Evolutionary conservation across 2,329 filamentous ascomycete genomes (phyloP).

Genomic region (Incumbomyces lentus): DNA sequence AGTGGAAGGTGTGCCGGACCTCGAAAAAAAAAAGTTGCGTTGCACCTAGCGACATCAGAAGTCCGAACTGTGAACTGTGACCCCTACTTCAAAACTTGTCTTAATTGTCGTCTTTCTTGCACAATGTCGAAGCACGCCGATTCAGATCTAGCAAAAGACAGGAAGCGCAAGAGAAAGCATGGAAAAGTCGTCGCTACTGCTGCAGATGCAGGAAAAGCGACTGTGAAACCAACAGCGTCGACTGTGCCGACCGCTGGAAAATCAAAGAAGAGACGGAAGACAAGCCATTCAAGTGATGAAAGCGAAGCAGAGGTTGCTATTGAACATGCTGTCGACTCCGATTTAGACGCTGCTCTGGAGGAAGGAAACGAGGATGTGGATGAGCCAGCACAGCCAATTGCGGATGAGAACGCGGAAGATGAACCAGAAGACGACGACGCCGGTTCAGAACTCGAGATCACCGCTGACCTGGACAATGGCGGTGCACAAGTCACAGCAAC

Average conservation of each 20-base stretch:
- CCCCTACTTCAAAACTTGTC: background rate
- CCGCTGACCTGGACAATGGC: slow-evolving; percentile 21
- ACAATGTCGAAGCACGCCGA: slow-evolving; percentile 5
- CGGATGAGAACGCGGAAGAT: slow-evolving; percentile 21
- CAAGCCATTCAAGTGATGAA: slow-evolving; percentile 28
- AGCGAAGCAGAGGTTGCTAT: slow-evolving; percentile 23
- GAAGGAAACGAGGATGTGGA: slow-evolving; percentile 26
- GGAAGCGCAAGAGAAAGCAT: slow-evolving; percentile 39
- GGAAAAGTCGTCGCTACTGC: slow-evolving; percentile 21
- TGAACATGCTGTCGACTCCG: slow-evolving; percentile 14
- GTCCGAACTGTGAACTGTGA: background rate
- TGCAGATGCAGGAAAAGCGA: background rate
- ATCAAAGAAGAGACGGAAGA: slow-evolving; percentile 30
- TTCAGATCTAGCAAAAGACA: slow-evolving; percentile 14
- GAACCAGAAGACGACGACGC: slow-evolving; percentile 22
- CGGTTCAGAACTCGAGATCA: slow-evolving; percentile 24
- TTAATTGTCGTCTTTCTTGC: background rate
- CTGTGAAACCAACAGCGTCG: slow-evolving; percentile 13
- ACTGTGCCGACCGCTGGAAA: slow-evolving; percentile 16
- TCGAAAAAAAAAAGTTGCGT: slow-evolving; percentile 6
- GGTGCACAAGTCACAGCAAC: slow-evolving; percentile 18
- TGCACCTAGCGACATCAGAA: background rate
- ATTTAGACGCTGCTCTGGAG: slow-evolving; percentile 8
- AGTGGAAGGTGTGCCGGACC: slow-evolving; percentile 3
- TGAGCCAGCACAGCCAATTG: slow-evolving; percentile 18